phyloP scores from a whole-genome alignment of 2,329 filamentous ascomycete species.

The Cytospora leucostoma region DNA sequence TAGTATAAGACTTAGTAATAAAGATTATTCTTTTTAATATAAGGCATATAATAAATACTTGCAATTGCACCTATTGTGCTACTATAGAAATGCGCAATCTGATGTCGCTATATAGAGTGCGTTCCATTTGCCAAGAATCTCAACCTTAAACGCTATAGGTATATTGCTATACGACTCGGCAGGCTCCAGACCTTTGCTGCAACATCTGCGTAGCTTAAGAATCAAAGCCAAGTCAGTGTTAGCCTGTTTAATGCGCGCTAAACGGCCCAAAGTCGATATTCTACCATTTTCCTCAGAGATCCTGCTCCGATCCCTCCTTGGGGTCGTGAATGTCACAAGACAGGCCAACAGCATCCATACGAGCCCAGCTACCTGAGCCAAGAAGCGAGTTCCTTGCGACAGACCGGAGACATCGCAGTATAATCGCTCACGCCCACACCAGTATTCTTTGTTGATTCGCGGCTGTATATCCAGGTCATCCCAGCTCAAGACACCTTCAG shows the following conservation, averaged over 20 bases:
- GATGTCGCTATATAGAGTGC: neutral
- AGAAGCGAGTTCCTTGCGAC: neutral
- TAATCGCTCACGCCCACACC: neutral
- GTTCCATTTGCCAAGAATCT: neutral
- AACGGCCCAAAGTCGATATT: neutral
- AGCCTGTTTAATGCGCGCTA: neutral
- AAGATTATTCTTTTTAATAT: no score
- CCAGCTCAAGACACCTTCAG: conserved; percentile 8
- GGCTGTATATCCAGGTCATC: conserved; percentile 2
- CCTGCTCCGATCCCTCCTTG: neutral
- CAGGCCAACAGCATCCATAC: conserved; percentile 1
- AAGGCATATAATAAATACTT: no score
- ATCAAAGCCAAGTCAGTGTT: neutral
- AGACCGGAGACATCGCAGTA: neutral
- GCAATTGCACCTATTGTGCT: no score
- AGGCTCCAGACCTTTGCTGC: neutral
- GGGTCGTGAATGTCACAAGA: conserved; percentile 1
- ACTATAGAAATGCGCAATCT: neutral
- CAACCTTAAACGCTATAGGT: neutral
- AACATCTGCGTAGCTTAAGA: neutral
- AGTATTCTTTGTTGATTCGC: neutral
- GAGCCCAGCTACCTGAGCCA: neutral
- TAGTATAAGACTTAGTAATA: no score
- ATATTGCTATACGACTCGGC: neutral
- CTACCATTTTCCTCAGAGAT: neutral